Evolutionary conservation across 2,329 filamentous ascomycete genomes (phyloP), one percentile per base, ranked within the genome.

Genomic region (Diplodia sapinea): DNA sequence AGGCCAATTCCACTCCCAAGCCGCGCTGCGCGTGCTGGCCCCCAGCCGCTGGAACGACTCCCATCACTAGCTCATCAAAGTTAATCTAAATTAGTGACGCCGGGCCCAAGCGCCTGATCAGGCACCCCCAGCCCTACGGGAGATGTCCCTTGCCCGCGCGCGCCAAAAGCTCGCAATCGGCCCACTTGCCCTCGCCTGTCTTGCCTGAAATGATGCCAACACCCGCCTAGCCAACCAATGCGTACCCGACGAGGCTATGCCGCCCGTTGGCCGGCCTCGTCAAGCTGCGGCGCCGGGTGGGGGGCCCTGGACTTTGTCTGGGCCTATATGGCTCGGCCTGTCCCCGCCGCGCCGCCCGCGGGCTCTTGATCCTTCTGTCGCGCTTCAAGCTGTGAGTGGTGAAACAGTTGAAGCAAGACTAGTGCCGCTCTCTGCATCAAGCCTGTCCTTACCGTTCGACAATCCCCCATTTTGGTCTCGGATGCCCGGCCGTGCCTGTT

Each of bases 61-160:
- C 20, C 3, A 12, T 49, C 15, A 12, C 56, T n/a, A 43, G 17
- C 49, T 62, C 57, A 62, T 62, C 49, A 50, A 47, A 43, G 36
- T 62, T 62, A 62, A 62, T 62, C 57, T 62, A 62, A 62, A 17
- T 29, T 43, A 8, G 36, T 47, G 29, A 33, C 26, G 11, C 7
- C 15, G 36, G 40, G 49, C 6, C 57, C 57, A 20, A 49, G 57
- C 40, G 26, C 57, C 23, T 23, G 23, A 33, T 62, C 29, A 62
- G 57, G 57, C 57, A 62, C 57, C 57, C 57, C 57, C 57, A 62
- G 57, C 57, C 57, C 57, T 62, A 62, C 57, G 57, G 57, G 57
- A 62, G 57, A 62, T 62, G 43, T 62, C 50, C 57, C 40, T 33
- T 33, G 31, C 31, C 31, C 31, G 31, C 31, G 31, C 31, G 31